These are phyloP conservation scores for Lichtheimia ramosa DNA, from an alignment of 371 early-diverging fungal genomes.

Conservation along the genomic window DNA sequence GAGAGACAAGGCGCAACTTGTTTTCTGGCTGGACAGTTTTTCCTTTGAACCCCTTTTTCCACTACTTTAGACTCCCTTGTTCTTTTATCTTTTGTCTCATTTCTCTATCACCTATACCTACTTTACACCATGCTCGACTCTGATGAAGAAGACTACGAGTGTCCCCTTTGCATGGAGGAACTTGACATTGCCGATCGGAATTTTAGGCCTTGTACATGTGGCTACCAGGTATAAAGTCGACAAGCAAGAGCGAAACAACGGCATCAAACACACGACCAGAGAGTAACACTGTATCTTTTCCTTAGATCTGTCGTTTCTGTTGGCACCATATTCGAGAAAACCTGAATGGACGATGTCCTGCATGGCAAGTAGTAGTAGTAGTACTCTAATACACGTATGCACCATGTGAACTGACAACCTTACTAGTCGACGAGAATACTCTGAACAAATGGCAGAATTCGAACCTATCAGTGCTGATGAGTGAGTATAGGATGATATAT, in stretches of 20 bases:
- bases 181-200: slow-evolving; percentile 92
- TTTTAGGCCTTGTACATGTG: slow-evolving; percentile 96
- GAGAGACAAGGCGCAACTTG: no score
- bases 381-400: background rate
- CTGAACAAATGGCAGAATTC: slow-evolving; percentile 88
- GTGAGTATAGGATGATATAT: slow-evolving; percentile 47
- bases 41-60: no score
- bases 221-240: slow-evolving; percentile 79
- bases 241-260: background rate
- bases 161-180: slow-evolving; percentile 98
- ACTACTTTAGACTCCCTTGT: no score
- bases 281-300: background rate
- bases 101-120: background rate
- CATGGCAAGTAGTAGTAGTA: slow-evolving; percentile 54
- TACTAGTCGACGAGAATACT: slow-evolving; percentile 73
- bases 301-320: slow-evolving; percentile 97
- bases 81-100: background rate
- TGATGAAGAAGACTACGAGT: slow-evolving; percentile 87
- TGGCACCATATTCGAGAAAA: slow-evolving; percentile 96
- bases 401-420: no score
- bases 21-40: no score
- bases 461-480: slow-evolving; percentile 88
- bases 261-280: background rate
- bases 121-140: slow-evolving; percentile 28
- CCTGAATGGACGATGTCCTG: slow-evolving; percentile 92